These are phyloP conservation scores for Verbena officinalis DNA, from an alignment of 257 asterid species.

Conservation along the genomic window DNA sequence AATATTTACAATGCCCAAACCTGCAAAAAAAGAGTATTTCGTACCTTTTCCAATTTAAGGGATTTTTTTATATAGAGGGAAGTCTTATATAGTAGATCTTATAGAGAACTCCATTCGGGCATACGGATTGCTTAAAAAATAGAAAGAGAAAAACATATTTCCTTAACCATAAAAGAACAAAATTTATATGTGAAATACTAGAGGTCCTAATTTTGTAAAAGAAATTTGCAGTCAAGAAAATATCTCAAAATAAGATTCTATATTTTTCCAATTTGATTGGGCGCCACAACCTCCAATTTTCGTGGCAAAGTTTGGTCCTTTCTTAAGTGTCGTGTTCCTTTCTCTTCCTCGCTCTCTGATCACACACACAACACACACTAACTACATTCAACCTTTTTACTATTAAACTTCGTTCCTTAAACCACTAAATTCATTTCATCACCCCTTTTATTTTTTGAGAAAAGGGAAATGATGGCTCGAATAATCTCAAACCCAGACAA, in stretches of 20 bases:
- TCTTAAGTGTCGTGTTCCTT: constrained; percentile 33
- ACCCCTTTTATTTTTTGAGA: neutral
- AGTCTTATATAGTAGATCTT: no score
- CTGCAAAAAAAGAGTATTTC: no score
- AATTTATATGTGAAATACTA: no score
- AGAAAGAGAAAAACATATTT: no score
- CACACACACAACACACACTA: constrained; percentile 22
- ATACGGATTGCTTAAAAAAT: no score
- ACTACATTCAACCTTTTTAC: constrained; percentile 18
- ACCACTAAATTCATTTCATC: neutral
- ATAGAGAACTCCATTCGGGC: no score
- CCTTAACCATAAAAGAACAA: no score
- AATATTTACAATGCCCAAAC: no score
- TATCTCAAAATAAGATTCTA: neutral
- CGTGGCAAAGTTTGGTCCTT: constrained; percentile 61
- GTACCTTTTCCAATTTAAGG: no score
- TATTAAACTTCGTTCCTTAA: constrained; percentile 2
- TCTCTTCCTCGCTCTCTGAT: constrained; percentile 17
- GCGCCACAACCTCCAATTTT: constrained; percentile 42
- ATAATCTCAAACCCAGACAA: constrained; percentile 46
- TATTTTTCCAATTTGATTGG: constrained; percentile 28
- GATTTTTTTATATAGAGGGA: no score
- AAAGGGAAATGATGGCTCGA: constrained; percentile 44
- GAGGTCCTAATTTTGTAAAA: no score
- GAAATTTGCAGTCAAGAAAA: no score